Evolutionary conservation across 2,329 filamentous ascomycete species (phyloP), one percentile per base, ranked within the genome.

Genomic region (Diaporthe batatas): DNA sequence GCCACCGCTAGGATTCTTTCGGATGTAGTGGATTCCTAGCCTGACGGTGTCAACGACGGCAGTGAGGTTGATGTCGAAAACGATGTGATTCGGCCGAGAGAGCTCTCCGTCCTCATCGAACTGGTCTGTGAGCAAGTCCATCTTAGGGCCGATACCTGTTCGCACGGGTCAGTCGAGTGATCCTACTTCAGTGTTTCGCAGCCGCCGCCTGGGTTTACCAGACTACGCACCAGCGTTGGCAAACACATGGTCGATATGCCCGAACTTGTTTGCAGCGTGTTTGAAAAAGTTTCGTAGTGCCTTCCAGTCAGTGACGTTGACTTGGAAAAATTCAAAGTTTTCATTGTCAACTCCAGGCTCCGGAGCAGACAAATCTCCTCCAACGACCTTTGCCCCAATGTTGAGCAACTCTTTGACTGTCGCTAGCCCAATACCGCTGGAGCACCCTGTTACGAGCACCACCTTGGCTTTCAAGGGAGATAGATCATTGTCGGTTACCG

Each of bases 191-290:
- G 42, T 49, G 21, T 21, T 11, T 25, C 25, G 7, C 34, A 29
- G 29, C 5, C 2, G 29, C 29, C 29, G 29, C 29, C 29, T 5
- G 29, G 29, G 29, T 29, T n/a, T n/a, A n/a, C n/a, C n/a, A n/a
- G n/a, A n/a, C 21, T 65, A 65, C 62, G 29, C 32, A 65, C 62
- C 62, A 51, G 62, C 62, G n/a, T 65, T 65, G 12, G 62, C 62
- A n/a, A 65, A 65, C 3, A 65, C 62, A 65, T 65, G 62, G 12
- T 65, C 62, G 7, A 65, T 65, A 21, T 39, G 62, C 3, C 44
- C 62, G 14, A 65, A 51, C 12, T 5, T 51, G 12, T 7, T 65
- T 18, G 51, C 18, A 12, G 62, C 62, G 0, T 65, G 12, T 8
- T 51, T 65, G 62, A 65, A 65, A 5, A 65, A 44, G 18, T 36